A percentile compares a stretch with the other conserved stretches of the same genome.
These are phyloP conservation scores for Monosporascus sp. DNA, from an alignment of 2,329 filamentous ascomycete species.

Conservation along the genomic window DNA sequence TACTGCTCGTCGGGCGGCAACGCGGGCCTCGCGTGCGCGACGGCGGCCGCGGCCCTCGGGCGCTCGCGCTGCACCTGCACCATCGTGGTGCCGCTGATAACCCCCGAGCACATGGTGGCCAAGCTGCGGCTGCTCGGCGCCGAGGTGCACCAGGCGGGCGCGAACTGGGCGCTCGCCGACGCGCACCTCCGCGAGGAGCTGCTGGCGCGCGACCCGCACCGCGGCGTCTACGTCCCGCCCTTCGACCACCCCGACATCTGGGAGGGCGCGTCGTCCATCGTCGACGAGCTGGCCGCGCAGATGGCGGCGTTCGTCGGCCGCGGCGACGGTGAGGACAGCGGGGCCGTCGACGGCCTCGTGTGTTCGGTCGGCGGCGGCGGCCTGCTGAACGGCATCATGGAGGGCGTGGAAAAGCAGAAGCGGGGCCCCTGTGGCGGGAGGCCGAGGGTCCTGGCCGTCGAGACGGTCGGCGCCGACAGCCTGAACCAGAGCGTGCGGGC, in stretches of 20 bases:
- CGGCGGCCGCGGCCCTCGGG: constrained; percentile 58
- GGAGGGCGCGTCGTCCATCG: constrained; percentile 57
- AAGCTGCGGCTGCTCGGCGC: constrained; percentile 67
- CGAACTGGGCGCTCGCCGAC: constrained; percentile 67
- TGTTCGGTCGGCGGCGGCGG: constrained; percentile 80
- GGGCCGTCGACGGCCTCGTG: constrained; percentile 60
- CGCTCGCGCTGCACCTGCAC: constrained; percentile 48
- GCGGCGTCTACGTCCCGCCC: constrained; percentile 61
- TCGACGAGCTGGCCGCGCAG: constrained; percentile 45
- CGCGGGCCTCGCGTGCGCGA: constrained; percentile 76
- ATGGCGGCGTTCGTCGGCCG: constrained; percentile 19
- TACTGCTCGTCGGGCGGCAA: constrained; percentile 80
- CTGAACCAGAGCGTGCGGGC: constrained; percentile 58
- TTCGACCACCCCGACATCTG: constrained; percentile 67
- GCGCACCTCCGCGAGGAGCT: constrained; percentile 56
- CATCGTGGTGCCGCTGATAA: constrained; percentile 66
- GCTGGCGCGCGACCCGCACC: constrained; percentile 42
- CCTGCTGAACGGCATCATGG: constrained; percentile 69
- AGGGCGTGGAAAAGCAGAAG: constrained; percentile 53
- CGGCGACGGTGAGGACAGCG: constrained; percentile 18
- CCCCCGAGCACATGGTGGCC: constrained; percentile 63
- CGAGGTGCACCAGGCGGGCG: constrained; percentile 63
- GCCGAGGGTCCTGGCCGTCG: constrained; percentile 61
- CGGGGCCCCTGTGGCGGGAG: constrained; percentile 25
- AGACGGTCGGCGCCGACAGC: constrained; percentile 70